Percentiles rank a stretch among this genome's conserved stretches.
phyloP scores from a whole-genome alignment of 352 stramenopile species.

The Hyaloperonospora brassicae region DNA sequence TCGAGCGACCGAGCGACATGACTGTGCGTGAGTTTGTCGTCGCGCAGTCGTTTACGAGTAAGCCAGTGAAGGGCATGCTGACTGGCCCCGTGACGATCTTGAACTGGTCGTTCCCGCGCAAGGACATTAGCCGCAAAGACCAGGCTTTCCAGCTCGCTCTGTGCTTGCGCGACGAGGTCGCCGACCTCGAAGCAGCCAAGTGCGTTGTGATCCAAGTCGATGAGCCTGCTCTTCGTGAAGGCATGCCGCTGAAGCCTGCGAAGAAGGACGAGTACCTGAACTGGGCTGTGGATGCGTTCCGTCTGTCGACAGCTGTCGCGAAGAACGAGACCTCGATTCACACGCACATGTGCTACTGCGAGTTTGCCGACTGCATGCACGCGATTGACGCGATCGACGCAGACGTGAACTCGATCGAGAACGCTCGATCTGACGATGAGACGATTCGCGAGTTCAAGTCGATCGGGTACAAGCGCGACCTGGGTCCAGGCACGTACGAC shows the following conservation, averaged over 20 bases:
- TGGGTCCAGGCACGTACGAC: constrained; percentile 90
- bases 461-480: constrained; percentile 86
- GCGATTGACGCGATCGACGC: constrained; percentile 89
- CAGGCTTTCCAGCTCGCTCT: constrained; percentile 87
- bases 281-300: constrained; percentile 82
- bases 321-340: constrained; percentile 89
- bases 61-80: constrained; percentile 92
- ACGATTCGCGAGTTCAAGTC: constrained; percentile 85
- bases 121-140: constrained; percentile 86
- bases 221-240: constrained; percentile 88
- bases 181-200: constrained; percentile 83
- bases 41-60: constrained; percentile 84
- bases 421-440: constrained; percentile 85
- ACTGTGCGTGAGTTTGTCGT: constrained; percentile 88
- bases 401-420: constrained; percentile 94
- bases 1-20: constrained; percentile 81
- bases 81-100: constrained; percentile 91
- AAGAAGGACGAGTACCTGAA: constrained; percentile 82
- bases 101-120: constrained; percentile 92
- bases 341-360: constrained; percentile 95
- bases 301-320: constrained; percentile 78
- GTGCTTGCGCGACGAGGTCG: constrained; percentile 87
- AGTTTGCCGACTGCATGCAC: constrained; percentile 91
- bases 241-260: constrained; percentile 81
- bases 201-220: constrained; percentile 89